Conservation (phyloP, 2,329 filamentous ascomycete genomes). For the Aspergillus versicolor region DNA sequence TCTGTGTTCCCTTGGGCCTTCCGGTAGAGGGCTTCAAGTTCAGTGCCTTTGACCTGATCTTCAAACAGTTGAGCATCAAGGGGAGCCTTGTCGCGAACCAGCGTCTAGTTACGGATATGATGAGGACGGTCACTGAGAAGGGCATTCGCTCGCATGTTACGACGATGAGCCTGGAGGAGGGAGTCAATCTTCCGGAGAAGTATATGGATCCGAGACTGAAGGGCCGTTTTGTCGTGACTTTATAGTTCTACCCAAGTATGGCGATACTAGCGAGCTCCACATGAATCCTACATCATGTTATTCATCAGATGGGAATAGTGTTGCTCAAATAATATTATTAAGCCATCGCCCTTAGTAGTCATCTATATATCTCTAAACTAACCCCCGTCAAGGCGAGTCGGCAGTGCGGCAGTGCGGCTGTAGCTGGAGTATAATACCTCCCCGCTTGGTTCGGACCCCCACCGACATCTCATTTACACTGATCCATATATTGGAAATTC, state of each 20-base stretch:
- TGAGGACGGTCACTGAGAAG: slow-evolving; percentile 2
- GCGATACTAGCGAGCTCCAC: no score
- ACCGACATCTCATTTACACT: no score
- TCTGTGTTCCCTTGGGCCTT: slow-evolving; percentile 10
- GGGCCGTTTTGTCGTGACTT: neutral
- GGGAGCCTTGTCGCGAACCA: slow-evolving; percentile 7
- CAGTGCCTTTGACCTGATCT: slow-evolving; percentile 6
- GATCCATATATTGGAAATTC: no score
- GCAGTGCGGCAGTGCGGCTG: no score
- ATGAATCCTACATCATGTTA: no score
- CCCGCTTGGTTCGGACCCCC: no score
- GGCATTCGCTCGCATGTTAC: neutral
- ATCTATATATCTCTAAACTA: no score
- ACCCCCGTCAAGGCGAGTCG: no score
- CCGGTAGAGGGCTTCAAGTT: slow-evolving; percentile 10
- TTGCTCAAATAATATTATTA: no score
- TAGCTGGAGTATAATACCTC: no score
- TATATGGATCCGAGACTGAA: slow-evolving; percentile 5
- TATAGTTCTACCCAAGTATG: neutral
- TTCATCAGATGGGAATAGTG: no score
- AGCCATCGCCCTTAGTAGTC: no score
- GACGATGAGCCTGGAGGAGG: neutral
- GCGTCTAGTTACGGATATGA: slow-evolving; percentile 9
- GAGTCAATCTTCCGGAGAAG: neutral
- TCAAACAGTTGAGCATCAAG: slow-evolving; percentile 10